Evolutionary conservation across 257 asterid species (phyloP).

Genomic region (Datura wrightii): DNA sequence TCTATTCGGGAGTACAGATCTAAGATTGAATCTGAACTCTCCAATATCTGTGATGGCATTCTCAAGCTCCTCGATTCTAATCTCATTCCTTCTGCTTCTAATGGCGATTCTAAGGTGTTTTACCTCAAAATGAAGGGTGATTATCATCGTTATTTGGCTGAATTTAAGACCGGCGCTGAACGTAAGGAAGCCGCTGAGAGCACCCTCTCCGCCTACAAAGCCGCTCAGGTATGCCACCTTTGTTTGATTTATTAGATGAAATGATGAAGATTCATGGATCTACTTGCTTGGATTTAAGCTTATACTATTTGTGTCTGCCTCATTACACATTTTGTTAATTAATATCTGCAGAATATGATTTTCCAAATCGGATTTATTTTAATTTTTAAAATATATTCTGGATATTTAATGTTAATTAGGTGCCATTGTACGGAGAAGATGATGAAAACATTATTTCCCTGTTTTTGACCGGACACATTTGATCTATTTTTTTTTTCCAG

Average conservation of each 20-base stretch:
- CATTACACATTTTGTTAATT: not conserved
- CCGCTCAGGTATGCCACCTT: conserved; percentile 38
- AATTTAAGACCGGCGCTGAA: conserved; percentile 38
- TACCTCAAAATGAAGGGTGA: conserved; percentile 42
- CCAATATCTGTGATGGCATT: conserved; percentile 36
- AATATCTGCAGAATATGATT: not conserved
- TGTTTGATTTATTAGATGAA: not conserved
- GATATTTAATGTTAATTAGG: not conserved
- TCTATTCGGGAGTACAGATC: conserved; percentile 38
- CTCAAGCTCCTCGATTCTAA: conserved; percentile 33
- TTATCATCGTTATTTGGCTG: conserved; percentile 42
- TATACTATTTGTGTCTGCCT: not conserved
- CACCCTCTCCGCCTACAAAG: conserved; percentile 40
- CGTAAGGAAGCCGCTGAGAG: conserved; percentile 42
- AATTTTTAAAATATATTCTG: not conserved
- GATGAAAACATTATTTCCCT: not conserved
- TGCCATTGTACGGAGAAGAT: not conserved
- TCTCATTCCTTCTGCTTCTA: conserved; percentile 33
- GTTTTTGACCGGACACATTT: not conserved
- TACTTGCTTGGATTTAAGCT: not conserved
- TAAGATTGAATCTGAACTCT: conserved; percentile 38
- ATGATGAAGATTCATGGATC: not conserved
- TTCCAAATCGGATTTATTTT: not conserved
- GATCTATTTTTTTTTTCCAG: not conserved
- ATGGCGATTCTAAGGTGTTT: conserved; percentile 39